These are phyloP conservation scores for Mycosarcoma mackinlayi DNA, from an alignment of 1,284 basidiomycete genomes.

Conservation along the genomic window DNA sequence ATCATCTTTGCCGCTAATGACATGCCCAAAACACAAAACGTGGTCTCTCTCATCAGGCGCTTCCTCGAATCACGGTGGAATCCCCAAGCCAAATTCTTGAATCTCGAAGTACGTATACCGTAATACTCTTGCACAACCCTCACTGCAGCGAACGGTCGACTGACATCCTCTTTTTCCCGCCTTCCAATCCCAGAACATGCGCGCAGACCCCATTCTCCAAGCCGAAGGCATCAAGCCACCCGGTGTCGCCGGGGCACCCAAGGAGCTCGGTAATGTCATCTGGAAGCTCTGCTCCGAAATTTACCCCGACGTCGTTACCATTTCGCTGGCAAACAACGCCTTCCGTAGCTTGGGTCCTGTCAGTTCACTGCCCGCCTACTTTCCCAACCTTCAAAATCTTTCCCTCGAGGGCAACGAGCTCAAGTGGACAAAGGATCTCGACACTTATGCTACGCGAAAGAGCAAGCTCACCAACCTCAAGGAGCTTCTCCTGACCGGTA, in stretches of 20 bases:
- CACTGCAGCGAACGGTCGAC: neutral
- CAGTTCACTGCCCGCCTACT: constrained; percentile 48
- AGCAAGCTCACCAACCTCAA: constrained; percentile 50
- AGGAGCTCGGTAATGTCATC: constrained; percentile 79
- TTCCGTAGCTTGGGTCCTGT: constrained; percentile 52
- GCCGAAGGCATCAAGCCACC: constrained; percentile 77
- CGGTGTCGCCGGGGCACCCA: constrained; percentile 74
- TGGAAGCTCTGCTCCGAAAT: constrained; percentile 85
- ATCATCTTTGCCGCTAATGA: constrained; percentile 40
- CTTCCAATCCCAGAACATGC: constrained; percentile 71
- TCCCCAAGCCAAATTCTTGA: constrained; percentile 74
- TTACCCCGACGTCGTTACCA: constrained; percentile 74
- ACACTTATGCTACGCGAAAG: constrained; percentile 42
- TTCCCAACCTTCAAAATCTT: constrained; percentile 76
- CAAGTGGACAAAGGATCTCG: constrained; percentile 65
- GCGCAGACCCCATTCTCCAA: constrained; percentile 78
- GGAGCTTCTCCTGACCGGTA: constrained; percentile 82
- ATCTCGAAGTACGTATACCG: constrained; percentile 72
- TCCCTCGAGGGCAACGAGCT: constrained; percentile 75
- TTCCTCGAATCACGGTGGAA: constrained; percentile 61
- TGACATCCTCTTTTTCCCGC: neutral
- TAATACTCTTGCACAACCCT: too few relatives aligned
- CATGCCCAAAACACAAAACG: constrained; percentile 49
- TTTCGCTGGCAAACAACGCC: constrained; percentile 57
- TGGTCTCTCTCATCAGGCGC: constrained; percentile 49